phyloP scores from a whole-genome alignment of 768 basidiomycete genomes.

The Trametes elegans region DNA sequence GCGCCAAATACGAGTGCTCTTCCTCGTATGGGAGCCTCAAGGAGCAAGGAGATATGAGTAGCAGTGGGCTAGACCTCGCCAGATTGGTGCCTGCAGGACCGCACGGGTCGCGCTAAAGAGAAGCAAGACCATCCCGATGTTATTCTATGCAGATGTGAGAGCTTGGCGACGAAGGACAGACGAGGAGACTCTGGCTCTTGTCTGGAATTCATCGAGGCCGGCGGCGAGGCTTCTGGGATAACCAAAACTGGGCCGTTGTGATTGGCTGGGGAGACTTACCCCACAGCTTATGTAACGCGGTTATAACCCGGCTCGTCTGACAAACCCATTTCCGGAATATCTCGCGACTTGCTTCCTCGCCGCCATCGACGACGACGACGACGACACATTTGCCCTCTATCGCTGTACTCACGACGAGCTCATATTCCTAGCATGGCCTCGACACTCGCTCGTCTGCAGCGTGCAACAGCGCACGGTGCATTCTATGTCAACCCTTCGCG shows the following conservation, averaged over 20 bases:
- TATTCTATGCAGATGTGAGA: no score
- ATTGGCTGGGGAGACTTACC: background rate
- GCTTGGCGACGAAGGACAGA: background rate
- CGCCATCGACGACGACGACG: background rate
- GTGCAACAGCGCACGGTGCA: slow-evolving; percentile 10
- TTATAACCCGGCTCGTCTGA: background rate
- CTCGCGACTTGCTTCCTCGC: slow-evolving; percentile 2
- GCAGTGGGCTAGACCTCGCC: no score
- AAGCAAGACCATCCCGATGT: no score
- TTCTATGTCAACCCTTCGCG: slow-evolving; percentile 6
- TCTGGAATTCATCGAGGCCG: background rate
- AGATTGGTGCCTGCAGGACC: no score
- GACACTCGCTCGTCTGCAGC: slow-evolving; percentile 14
- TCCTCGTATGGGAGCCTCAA: no score
- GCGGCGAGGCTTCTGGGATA: background rate
- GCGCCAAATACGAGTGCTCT: no score
- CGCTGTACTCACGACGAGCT: background rate
- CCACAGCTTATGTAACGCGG: slow-evolving; percentile 3
- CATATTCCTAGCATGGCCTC: slow-evolving; percentile 7
- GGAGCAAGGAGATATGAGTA: no score
- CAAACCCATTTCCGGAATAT: slow-evolving; percentile 12
- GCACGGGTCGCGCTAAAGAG: no score
- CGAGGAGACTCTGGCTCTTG: background rate
- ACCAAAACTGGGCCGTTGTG: background rate
- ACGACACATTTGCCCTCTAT: background rate